phyloP scores from a whole-genome alignment of 2,329 filamentous ascomycete species.

The Geosmithia putterillii region DNA sequence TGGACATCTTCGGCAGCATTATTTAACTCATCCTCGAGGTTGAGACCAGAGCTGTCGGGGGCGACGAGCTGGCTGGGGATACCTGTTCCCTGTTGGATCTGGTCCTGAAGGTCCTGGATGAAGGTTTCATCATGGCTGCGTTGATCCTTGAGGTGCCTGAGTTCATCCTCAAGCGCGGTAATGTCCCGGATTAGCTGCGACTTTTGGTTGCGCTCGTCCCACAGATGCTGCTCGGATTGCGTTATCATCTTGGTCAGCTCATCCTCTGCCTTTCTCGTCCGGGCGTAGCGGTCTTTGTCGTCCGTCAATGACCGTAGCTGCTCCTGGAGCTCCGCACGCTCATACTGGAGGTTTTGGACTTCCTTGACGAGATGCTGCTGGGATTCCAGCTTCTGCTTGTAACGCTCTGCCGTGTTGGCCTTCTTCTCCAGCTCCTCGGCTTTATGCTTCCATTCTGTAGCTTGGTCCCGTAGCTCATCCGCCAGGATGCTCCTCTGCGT shows the following conservation, averaged over 20 bases:
- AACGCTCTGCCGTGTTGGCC: conserved; percentile 49
- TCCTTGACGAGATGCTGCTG: conserved; percentile 43
- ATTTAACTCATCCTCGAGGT: conserved; percentile 49
- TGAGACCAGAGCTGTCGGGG: conserved; percentile 17
- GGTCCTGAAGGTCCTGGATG: conserved; percentile 48
- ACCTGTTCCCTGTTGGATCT: conserved; percentile 28
- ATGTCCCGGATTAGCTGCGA: conserved; percentile 32
- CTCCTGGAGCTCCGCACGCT: conserved; percentile 39
- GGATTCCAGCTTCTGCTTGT: conserved; percentile 49
- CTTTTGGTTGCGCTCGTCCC: conserved; percentile 31
- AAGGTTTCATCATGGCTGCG: conserved; percentile 37
- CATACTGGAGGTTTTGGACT: conserved; percentile 40
- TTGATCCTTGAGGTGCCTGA: conserved; percentile 33
- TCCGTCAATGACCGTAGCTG: conserved; percentile 25
- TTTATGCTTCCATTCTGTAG: conserved; percentile 45
- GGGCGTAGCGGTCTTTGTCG: conserved; percentile 18
- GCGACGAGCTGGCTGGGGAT: conserved; percentile 4
- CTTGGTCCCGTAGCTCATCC: conserved; percentile 43
- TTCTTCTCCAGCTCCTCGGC: conserved; percentile 48
- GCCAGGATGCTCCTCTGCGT: conserved; percentile 32
- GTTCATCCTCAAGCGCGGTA: conserved; percentile 30
- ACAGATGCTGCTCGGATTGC: conserved; percentile 26
- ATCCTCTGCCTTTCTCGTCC: conserved; percentile 22
- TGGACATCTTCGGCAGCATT: conserved; percentile 28
- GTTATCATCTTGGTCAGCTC: conserved; percentile 27